Evolutionary conservation across 2,329 filamentous ascomycete genomes (phyloP), one percentile per base, ranked within the genome.

Genomic region (Cladosporium austrohemisphaericum): DNA sequence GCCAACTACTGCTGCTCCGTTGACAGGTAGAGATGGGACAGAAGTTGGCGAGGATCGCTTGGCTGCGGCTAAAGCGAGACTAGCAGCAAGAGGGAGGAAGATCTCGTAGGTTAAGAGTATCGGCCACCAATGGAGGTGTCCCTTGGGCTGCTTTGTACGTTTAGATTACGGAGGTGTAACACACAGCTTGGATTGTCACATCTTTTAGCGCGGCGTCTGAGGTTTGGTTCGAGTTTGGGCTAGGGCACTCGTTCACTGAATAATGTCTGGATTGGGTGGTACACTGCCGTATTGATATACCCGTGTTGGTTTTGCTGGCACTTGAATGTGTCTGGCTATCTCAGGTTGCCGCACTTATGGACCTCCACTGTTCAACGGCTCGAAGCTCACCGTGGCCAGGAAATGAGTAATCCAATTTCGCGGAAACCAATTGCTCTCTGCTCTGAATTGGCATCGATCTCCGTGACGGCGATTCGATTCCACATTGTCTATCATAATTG

Each of bases 1-100:
- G 8, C 19, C 16, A 26, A 22, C 14, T 10, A 19, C 16, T 3
- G 14, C 22, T 16, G 32, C 31, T 16, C 22, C 31, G 11, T 25
- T 37, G 3, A 37, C 25, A n/a, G 33, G 23, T 2, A 38, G 23
- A 28, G 33, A 49, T 33, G 58, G 56, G 9, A 55, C 53, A 26
- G 52, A 57, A 32, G 41, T 58, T 11, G 50, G 53, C 41, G 16
- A 46, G 9, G 59, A 59, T 31, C 55, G 58, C 2, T 14, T 61
- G 10, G 61, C 57, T 18, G 56, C 55, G 5, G 60, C 60, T 22
- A 56, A 53, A 32, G 60, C 57, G 28, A 44, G 60, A 26, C 45
- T 64, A 16, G 55, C 53, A 18, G 56, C 57, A 8, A 55, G 55
- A 41, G 59, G 60, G 28, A 52, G 58, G 25, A 44, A 54, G 18